These are phyloP conservation scores for Macrocystidia cucumis DNA, from an alignment of 1,284 basidiomycete species.

Conservation along the genomic window DNA sequence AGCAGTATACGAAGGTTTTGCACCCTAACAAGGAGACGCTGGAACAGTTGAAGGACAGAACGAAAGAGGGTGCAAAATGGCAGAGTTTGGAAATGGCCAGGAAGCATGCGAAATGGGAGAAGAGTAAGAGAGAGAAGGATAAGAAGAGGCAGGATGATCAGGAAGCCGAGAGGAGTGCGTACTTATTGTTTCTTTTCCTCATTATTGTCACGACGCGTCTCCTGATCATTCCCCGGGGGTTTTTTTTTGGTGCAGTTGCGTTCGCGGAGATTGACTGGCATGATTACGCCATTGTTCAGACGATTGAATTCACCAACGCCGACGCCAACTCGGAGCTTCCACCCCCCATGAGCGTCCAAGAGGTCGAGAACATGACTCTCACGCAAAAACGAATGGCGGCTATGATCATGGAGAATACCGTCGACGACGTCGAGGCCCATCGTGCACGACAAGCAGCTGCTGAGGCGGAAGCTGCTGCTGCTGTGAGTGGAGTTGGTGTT, in stretches of 20 bases:
- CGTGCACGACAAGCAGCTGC: slow-evolving; percentile 73
- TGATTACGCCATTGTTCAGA: slow-evolving; percentile 97
- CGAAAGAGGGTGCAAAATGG: slow-evolving; percentile 61
- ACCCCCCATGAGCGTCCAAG: slow-evolving; percentile 89
- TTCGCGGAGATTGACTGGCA: slow-evolving; percentile 99
- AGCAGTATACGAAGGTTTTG: slow-evolving; percentile 92
- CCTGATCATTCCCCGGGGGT: slow-evolving; percentile 5
- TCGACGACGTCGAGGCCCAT: slow-evolving; percentile 76
- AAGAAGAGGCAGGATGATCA: slow-evolving; percentile 85
- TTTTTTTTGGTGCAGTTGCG: slow-evolving; percentile 45
- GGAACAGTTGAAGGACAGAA: slow-evolving; percentile 58
- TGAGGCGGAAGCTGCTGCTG: slow-evolving; percentile 69
- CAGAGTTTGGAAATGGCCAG: slow-evolving; percentile 71
- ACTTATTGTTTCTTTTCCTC: slow-evolving; percentile 25
- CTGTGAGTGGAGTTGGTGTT: slow-evolving; percentile 51
- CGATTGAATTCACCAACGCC: slow-evolving; percentile 94
- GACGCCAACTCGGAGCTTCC: slow-evolving; percentile 91
- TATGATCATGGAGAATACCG: slow-evolving; percentile 95
- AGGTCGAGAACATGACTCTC: slow-evolving; percentile 94
- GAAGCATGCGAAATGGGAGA: slow-evolving; percentile 87
- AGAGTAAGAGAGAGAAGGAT: slow-evolving; percentile 74
- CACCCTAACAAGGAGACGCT: slow-evolving; percentile 75
- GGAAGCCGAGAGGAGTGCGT: slow-evolving; percentile 79
- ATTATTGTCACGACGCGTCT: slow-evolving; percentile 4
- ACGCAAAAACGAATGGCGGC: slow-evolving; percentile 98